Evolutionary conservation across 1,284 basidiomycete genomes (phyloP), one percentile per base, ranked within the genome.

Genomic region (Boletus mariae): DNA sequence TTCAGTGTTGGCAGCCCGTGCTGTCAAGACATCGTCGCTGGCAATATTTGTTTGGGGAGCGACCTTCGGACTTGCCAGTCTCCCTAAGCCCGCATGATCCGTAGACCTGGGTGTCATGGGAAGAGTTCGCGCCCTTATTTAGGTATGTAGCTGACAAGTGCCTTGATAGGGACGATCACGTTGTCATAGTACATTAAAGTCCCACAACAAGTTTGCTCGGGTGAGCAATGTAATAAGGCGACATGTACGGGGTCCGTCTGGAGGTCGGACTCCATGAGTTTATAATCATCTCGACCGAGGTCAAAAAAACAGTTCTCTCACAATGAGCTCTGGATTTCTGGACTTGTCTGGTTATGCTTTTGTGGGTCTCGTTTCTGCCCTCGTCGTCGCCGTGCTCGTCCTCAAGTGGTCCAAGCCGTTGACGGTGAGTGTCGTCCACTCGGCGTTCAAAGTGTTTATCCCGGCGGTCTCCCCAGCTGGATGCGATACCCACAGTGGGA

Each of bases 401-500:
- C 40, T 31, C 29, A 11, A 10, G 20, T 42, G 23, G 41, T 26
- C 12, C 12, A 26, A 25, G 25, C 41, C 25, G 3, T 26, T 9
- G 4, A 42, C 10, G 13, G 41, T 42, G 25, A 42, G 41, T 20
- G 9, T 41, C 32, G 11, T 34, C 12, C 5, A 5, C 32, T 34
- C 12, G 13, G 32, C 9, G 28, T 9, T 29, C 32, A 34, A 29
- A 29, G 28, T 9, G 28, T 9, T 29, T 9, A 29, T 20, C 20
- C 20, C 28, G 28, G 28, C 9, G 28, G 8, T 5, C 4, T 26
- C 34, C 10, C 46, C 12, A 54, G 49, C 43, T 40, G 5, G 50
- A 42, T 41, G 31, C 37, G 4, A 59, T 68, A 8, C 67, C 66
- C 0, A 65, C 62, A 0, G 51, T 64, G 13, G 65, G 68, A 12